Evolutionary conservation across 176 grass and related monocot species (phyloP).

Genomic region (Pontederia paniculata): DNA sequence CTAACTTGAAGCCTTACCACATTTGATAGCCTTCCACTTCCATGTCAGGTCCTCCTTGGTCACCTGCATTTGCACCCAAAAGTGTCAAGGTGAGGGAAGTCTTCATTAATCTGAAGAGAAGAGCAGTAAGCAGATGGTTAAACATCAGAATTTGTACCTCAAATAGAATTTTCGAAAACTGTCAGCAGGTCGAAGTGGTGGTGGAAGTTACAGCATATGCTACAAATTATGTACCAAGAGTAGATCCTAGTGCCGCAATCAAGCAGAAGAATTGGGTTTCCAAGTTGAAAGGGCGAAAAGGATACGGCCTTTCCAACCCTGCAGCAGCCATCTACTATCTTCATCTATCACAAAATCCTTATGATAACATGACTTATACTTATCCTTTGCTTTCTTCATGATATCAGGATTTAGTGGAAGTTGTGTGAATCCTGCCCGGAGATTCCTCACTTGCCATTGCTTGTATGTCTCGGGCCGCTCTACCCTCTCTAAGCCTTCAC

Average conservation of each 20-base stretch:
- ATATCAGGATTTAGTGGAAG: background rate
- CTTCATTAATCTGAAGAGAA: too few species aligned
- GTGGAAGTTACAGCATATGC: background rate
- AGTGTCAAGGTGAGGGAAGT: background rate
- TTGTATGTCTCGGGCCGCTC: background rate
- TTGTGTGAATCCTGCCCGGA: background rate
- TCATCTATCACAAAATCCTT: background rate
- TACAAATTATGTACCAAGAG: background rate
- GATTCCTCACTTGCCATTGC: constrained; percentile 2
- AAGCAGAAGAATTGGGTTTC: background rate
- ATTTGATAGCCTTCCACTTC: too few species aligned
- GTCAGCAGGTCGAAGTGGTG: background rate
- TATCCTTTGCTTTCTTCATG: background rate
- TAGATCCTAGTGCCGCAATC: background rate
- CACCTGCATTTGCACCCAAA: background rate
- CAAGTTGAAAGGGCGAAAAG: background rate
- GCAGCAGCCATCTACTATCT: background rate
- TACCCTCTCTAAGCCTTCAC: background rate
- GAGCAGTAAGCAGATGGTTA: too few species aligned
- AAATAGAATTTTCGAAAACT: background rate
- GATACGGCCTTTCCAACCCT: constrained; percentile 3
- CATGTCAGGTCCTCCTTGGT: background rate
- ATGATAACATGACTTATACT: background rate
- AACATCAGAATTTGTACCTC: too few species aligned
- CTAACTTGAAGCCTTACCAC: too few species aligned